Evolutionary conservation across 257 asterid genomes (phyloP), one percentile per base, ranked within the genome.

Genomic region (Marsdenia floribunda): DNA sequence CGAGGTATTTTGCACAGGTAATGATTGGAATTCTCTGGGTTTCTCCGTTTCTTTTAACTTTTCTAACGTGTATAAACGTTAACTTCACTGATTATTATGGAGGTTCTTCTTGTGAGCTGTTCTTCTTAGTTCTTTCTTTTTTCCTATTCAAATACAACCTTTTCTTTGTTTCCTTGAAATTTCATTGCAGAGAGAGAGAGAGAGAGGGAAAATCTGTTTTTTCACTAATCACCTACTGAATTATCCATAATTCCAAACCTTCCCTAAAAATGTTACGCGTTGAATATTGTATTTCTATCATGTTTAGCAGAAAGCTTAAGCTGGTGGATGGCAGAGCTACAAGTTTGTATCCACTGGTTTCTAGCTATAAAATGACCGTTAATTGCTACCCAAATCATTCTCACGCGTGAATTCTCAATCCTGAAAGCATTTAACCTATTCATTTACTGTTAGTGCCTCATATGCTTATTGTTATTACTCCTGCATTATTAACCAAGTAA

Each of bases 1-100:
- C 44, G 15, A 69, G 35, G 14, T 68, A 57, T 76, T 44, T 59
- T 24, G 52, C 22, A 37, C 54, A 46, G 70, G 71, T 70, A 50
- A 21, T 1, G 29, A 58, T 58, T 58, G 14, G 3, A 22, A 58
- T 22, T 3, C 18, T 65, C 33, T 42, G 7, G 18, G 35, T 58
- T 33, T 54, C 35, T 55, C 15, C 3, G 52, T 53, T 53, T 53
- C 6, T 35, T 15, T 7, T 7, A 44, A 44, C 12, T 42, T 2
- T 44, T 44, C 10, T 44, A 44, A 44, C 10, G 49, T 6, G 50
- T 68, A 10, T 2, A 3, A 13, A 21, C 22, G 33, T 6, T 6
- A 4, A 47, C 53, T 70, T 49, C 44, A 6, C 26, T 24, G 50
- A 54, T 11, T 40, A 65, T 2, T 16, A 1, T 59, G 18, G 61